A percentile compares a stretch with the other conserved stretches of the same genome.
Conservation (phyloP, 2,329 filamentous ascomycete genomes). For the Arthrobotrys musiformis region DNA sequence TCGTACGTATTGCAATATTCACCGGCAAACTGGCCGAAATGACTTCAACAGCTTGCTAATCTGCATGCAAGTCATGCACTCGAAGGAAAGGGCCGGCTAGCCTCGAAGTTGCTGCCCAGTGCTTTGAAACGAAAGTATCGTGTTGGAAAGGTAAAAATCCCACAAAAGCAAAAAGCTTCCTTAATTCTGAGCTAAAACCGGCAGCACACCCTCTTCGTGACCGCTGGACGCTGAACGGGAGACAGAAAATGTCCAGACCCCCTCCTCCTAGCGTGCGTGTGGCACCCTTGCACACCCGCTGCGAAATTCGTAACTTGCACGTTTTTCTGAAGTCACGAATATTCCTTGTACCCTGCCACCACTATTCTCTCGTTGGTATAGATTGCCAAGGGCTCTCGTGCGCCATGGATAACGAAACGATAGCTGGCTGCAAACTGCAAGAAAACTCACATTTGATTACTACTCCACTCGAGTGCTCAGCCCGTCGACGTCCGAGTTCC, state of each 20-base stretch:
- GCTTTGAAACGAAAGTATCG: conserved; percentile 34
- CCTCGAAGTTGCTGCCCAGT: conserved; percentile 5
- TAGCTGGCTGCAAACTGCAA: conserved; percentile 16
- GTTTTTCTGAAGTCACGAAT: conserved; percentile 27
- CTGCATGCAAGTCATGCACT: conserved; percentile 45
- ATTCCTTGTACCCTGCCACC: conserved; percentile 17
- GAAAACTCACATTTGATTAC: conserved; percentile 38
- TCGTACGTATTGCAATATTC: conserved; percentile 25
- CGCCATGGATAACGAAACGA: conserved; percentile 37
- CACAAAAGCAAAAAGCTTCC: conserved; percentile 41
- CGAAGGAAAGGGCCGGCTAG: conserved; percentile 7
- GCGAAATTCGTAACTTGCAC: conserved; percentile 46
- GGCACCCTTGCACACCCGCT: conserved; percentile 31
- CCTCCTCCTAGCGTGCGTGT: conserved; percentile 2
- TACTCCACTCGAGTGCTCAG: conserved; percentile 32
- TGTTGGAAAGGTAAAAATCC: conserved; percentile 34
- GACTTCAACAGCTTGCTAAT: conserved; percentile 28
- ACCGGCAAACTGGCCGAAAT: conserved; percentile 39
- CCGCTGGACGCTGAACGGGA: conserved; percentile 1
- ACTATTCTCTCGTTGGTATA: conserved; percentile 8
- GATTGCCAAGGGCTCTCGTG: conserved; percentile 28
- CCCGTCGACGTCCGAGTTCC: conserved; percentile 37
- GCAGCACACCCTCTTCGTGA: conserved; percentile 42
- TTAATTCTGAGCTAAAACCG: conserved; percentile 23
- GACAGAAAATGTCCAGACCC: conserved; percentile 6